Base-by-base conservation (phyloP, 2,329 filamentous ascomycete species). In the Alternaria sp. region DNA sequence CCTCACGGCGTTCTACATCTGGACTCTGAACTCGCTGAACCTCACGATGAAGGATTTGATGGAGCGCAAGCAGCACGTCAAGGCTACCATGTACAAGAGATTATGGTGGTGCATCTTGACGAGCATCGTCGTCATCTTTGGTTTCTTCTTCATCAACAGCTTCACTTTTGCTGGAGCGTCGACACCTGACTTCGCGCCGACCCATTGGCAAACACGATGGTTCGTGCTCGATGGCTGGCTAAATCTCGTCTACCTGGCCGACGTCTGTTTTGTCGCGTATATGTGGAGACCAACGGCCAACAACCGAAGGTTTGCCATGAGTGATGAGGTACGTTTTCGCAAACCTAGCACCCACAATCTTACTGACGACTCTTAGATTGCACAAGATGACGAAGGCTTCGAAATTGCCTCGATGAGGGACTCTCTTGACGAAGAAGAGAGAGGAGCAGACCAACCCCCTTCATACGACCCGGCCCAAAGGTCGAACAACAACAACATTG, bases 121-220 rank as follows among this genome's bases (percentile, higher is more conserved):
- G 67, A 97, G 92, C 78, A 97, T 99, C 77, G 83, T 98, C 52
- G 93, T 98, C 72, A 97, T 98, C 72, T 99, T 99, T 73, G 93
- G 87, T 61, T 99, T 99, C 84, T 97, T 99, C 86, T 98, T 99
- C 85, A 90, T 98, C 84, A 98, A 97, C 85, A 96, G 92, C 71
- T 93, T 97, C 81, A 93, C 92, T 1, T 97, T 99, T 78, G 95
- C 94, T 52, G 94, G 93, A 12, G 89, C 90, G 51, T 88, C 87
- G 51, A 91, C 94, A 68, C 92, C 92, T 1, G 91, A 97, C 79
- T 99, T 97, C 79, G 93, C 97, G 5, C 96, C 96, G 1, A 92
- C 93, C 72, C 95, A 99, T 81, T 99, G 96, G 96, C 95, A 97
- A 83, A 94, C 92, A 5, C 86, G 96, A 64, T 99, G 96, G 96